Conservation (phyloP, 495 filamentous ascomycete genomes). For the Aspergillus kassunensis region DNA sequence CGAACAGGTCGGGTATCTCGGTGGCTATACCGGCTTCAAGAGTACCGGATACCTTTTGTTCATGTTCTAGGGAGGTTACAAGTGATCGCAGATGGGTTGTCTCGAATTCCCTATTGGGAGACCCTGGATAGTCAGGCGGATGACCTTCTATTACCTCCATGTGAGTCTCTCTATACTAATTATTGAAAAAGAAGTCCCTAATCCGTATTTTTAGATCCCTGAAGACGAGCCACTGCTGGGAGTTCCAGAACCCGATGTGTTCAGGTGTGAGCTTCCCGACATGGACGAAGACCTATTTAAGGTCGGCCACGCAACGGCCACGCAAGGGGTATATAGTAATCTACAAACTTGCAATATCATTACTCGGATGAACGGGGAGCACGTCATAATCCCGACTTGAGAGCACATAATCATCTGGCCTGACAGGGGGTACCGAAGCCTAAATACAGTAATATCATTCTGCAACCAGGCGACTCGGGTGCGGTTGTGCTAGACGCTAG, state of each 20-base stretch:
- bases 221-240: background rate
- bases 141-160: no score
- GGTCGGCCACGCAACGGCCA: background rate
- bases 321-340: background rate
- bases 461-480: background rate
- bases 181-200: background rate
- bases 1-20: background rate
- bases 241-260: no score
- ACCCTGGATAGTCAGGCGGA: no score
- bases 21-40: background rate
- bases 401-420: background rate
- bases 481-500: background rate
- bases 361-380: background rate
- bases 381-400: background rate
- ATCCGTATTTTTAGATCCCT: background rate
- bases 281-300: background rate
- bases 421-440: no score
- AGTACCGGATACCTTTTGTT: background rate
- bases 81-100: background rate
- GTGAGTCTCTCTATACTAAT: background rate
- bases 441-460: background rate
- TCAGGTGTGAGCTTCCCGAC: no score
- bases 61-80: background rate
- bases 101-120: background rate
- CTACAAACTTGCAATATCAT: background rate